phyloP scores from a whole-genome alignment of 1,284 basidiomycete genomes.

The Ceratobasidium sp. region DNA sequence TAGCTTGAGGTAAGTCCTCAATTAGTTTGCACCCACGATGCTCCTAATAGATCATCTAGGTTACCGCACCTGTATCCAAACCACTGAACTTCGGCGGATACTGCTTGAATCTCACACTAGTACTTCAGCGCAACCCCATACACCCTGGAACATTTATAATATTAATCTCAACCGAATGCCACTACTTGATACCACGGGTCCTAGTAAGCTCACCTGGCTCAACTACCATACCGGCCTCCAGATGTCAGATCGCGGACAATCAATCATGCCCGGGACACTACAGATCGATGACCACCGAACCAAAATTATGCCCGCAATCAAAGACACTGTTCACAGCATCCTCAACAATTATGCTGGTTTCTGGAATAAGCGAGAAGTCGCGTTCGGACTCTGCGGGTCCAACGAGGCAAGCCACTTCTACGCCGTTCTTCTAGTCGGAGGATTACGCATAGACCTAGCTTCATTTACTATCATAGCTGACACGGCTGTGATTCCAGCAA shows the following conservation, averaged over 20 bases:
- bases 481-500: background rate
- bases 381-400: conserved; percentile 1
- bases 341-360: background rate
- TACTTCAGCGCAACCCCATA: background rate
- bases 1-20: conserved; percentile 3
- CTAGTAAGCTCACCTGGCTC: conserved; percentile 3
- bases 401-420: background rate
- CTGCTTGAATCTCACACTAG: background rate
- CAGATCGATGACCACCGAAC: background rate
- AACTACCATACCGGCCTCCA: background rate
- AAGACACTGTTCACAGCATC: background rate
- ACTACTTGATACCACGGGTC: background rate
- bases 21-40: background rate
- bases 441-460: conserved; percentile 3
- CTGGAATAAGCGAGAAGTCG: background rate
- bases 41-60: background rate
- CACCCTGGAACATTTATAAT: conserved; percentile 9
- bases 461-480: background rate
- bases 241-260: background rate
- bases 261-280: background rate
- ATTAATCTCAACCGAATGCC: conserved; percentile 10
- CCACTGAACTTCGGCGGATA: conserved; percentile 6
- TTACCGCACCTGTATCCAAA: background rate
- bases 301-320: background rate
- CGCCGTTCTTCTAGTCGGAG: background rate